Base-by-base conservation (phyloP, 768 basidiomycete genomes). In the Daedaleopsis nitida region DNA sequence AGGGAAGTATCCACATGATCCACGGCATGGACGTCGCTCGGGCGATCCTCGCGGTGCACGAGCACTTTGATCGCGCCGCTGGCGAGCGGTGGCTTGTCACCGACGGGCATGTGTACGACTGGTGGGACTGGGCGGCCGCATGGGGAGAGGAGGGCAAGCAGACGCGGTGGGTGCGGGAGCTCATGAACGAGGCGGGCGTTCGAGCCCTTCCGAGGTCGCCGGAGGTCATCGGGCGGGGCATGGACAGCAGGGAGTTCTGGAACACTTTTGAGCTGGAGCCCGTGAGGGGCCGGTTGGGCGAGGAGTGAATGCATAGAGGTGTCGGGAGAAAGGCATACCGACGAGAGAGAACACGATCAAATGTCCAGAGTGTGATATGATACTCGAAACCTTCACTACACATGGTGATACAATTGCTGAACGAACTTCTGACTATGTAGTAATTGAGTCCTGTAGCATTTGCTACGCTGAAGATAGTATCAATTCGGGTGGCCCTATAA, bases 171-270 rank as follows among this genome's bases (percentile, higher is more conserved):
- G 85, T 86, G 0, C 73, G 76, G 14, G 84, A 86, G 70, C 73
- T 87, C 35, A 85, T 87, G 83, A 65, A 70, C 16, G 85, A 88
- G 65, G 64, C 76, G 19, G 74, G 69, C 16, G 73, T 87, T 9
- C 74, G 78, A 9, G 82, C 77, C 0, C 72, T 87, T 16, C 87
- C 88, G n/a, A 74, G 87, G 23, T 72, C 77, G 39, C 66, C 78
- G 12, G 80, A 78, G 19, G 27, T 69, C 1, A 70, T 89, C 16
- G 85, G 86, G 0, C 69, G 84, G 35, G 83, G 80, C 3, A 69
- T 86, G 62, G 86, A 87, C 68, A 83, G 83, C 42, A 75, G 81
- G 39, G 86, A 87, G 53, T 87, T 88, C 61, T 88, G 86, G 86
- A 64, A 65, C 17, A 77, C 73, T 3, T 83, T 83, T 64, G 74